phyloP scores from a whole-genome alignment of 1,284 basidiomycete species.

The Apiotrichum akiyoshidainum region DNA sequence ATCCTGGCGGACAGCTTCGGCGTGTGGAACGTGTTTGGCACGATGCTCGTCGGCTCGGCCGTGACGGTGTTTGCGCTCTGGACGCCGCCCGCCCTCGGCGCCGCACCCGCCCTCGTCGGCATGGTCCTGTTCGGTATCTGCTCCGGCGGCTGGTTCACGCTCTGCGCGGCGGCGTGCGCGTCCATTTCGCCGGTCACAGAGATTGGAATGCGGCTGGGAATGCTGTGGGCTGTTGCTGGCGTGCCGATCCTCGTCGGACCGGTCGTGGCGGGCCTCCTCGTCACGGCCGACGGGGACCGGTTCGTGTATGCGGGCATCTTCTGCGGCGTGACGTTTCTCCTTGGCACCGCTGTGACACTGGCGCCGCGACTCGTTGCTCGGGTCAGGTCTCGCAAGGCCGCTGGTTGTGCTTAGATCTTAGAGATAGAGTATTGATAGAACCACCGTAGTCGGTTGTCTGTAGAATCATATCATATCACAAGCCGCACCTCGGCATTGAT shows the following conservation, averaged over 20 bases:
- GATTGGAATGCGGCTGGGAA: conserved; percentile 44
- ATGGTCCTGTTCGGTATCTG: conserved; percentile 37
- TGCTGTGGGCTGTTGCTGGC: conserved; percentile 40
- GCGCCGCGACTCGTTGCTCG: conserved; percentile 7
- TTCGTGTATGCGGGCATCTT: conserved; percentile 38
- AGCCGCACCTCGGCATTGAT: too few relatives aligned
- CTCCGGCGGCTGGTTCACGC: conserved; percentile 42
- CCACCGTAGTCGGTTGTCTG: too few relatives aligned
- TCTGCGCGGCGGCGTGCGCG: conserved; percentile 39
- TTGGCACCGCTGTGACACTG: conserved; percentile 23
- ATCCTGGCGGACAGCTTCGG: conserved; percentile 26
- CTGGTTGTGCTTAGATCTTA: background rate
- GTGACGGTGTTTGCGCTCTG: conserved; percentile 25
- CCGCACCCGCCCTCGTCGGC: conserved; percentile 32
- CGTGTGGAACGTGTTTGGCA: conserved; percentile 24
- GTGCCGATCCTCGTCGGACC: conserved; percentile 41
- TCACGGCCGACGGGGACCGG: conserved; percentile 18
- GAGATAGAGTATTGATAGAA: background rate
- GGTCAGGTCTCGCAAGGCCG: too few relatives aligned
- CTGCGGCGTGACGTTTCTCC: conserved; percentile 26
- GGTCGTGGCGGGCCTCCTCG: conserved; percentile 32
- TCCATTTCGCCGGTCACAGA: conserved; percentile 42
- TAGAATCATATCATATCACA: too few relatives aligned
- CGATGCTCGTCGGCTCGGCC: conserved; percentile 15
- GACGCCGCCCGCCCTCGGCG: conserved; percentile 25